Evolutionary conservation across 164 flowering plant species (phyloP).

Genomic region (Vitis cinerea): DNA sequence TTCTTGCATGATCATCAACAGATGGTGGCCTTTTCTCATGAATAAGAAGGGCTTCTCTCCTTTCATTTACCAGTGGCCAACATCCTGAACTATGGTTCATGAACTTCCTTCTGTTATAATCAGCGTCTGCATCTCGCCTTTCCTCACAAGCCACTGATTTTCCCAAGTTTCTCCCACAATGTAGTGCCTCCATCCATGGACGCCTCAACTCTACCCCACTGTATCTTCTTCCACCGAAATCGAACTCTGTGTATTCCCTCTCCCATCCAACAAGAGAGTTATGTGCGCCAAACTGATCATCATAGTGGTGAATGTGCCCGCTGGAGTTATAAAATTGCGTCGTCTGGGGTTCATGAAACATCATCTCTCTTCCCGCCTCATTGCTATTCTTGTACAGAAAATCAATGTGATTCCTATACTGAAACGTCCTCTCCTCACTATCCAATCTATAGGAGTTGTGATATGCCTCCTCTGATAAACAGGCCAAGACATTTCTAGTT

Average conservation of each 20-base stretch:
- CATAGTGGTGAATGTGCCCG: background rate
- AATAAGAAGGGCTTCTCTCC: background rate
- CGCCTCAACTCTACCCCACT: background rate
- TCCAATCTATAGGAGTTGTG: background rate
- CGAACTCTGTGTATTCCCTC: background rate
- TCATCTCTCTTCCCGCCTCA: background rate
- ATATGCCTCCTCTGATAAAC: conserved; percentile 2
- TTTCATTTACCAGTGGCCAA: background rate
- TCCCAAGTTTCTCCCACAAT: background rate
- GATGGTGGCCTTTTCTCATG: too few species aligned
- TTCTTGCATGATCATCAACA: too few species aligned
- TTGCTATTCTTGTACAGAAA: background rate
- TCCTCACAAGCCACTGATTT: background rate
- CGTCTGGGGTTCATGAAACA: background rate
- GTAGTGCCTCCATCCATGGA: background rate
- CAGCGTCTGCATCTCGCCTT: background rate
- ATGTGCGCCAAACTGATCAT: background rate
- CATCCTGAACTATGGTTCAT: background rate
- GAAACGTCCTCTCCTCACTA: background rate
- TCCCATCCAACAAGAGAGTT: background rate
- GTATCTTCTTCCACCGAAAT: background rate
- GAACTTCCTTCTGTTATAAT: background rate
- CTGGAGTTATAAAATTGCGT: background rate
- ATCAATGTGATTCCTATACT: background rate
- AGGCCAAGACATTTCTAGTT: conserved; percentile 17